Conservation (phyloP, 2,329 filamentous ascomycete genomes). For the Escovopsis weberi region DNA sequence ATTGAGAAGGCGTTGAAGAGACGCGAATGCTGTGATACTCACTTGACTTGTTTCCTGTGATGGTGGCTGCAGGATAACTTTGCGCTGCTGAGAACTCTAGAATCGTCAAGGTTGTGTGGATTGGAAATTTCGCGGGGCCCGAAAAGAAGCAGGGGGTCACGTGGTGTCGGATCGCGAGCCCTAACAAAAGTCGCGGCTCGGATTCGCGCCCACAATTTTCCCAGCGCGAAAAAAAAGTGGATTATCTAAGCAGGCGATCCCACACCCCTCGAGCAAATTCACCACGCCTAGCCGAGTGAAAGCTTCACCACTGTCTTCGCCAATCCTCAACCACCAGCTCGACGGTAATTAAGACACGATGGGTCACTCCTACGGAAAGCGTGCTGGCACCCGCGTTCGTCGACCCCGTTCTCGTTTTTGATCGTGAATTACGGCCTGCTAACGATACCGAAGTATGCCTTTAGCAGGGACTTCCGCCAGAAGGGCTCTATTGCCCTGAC, state of each 20-base stretch:
- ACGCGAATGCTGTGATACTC: conserved; percentile 12
- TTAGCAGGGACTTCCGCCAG: conserved; percentile 87
- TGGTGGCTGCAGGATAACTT: conserved; percentile 22
- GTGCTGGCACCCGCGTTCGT: conserved; percentile 72
- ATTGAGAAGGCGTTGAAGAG: too few relatives aligned
- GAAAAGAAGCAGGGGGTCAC: conserved; percentile 10
- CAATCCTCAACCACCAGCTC: conserved; percentile 26
- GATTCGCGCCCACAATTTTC: conserved; percentile 14
- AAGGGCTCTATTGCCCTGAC: conserved; percentile 87
- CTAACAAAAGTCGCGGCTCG: conserved; percentile 16
- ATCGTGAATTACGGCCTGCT: conserved; percentile 8
- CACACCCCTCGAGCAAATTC: conserved; percentile 26
- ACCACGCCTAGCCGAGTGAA: conserved; percentile 17
- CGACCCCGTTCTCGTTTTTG: conserved; percentile 9
- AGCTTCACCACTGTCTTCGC: conserved; percentile 20
- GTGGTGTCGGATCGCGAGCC: conserved; percentile 15
- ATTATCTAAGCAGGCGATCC: conserved; percentile 23
- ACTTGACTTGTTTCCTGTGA: conserved; percentile 26
- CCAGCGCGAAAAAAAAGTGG: conserved; percentile 18
- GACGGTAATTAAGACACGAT: conserved; percentile 45
- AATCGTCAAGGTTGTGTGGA: conserved; percentile 20
- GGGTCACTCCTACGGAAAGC: conserved; percentile 79
- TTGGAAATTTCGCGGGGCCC: conserved; percentile 15
- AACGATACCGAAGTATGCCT: conserved; percentile 54
- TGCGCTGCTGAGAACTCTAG: conserved; percentile 13